Percentiles rank a stretch among this genome's conserved stretches.
Evolutionary conservation across 2,329 filamentous ascomycete species (phyloP).

Genomic region (Ploettnerulaceae sp.): DNA sequence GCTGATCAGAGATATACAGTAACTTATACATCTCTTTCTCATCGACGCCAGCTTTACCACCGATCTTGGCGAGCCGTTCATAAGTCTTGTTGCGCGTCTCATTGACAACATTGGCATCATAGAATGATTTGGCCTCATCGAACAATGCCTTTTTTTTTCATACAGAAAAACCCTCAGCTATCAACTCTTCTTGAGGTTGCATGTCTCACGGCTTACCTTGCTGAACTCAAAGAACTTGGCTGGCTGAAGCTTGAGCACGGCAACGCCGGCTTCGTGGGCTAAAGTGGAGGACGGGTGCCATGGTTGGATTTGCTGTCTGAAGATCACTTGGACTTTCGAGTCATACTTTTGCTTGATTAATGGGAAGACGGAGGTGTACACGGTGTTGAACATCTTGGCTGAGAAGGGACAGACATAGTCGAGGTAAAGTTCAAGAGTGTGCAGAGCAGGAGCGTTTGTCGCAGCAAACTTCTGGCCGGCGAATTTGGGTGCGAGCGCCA

Average conservation of each 20-base stretch:
- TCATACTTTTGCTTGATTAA: slow-evolving; percentile 57
- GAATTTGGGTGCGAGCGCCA: slow-evolving; percentile 76
- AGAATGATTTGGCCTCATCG: slow-evolving; percentile 68
- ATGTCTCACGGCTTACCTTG: slow-evolving; percentile 26
- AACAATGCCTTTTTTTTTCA: slow-evolving; percentile 38
- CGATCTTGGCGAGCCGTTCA: slow-evolving; percentile 70
- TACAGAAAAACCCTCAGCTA: neutral
- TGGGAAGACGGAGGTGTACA: slow-evolving; percentile 63
- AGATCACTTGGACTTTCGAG: slow-evolving; percentile 63
- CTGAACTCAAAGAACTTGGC: slow-evolving; percentile 76
- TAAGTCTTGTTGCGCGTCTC: slow-evolving; percentile 86
- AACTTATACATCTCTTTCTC: slow-evolving; percentile 64
- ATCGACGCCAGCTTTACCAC: slow-evolving; percentile 59
- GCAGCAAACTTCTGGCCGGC: slow-evolving; percentile 60
- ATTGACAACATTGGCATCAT: slow-evolving; percentile 78
- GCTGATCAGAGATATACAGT: slow-evolving; percentile 64
- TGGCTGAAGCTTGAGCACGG: slow-evolving; percentile 67
- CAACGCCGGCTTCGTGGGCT: slow-evolving; percentile 76
- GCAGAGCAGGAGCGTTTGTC: slow-evolving; percentile 41
- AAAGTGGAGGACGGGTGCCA: slow-evolving; percentile 89
- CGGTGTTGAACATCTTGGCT: slow-evolving; percentile 66
- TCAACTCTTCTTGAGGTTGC: neutral
- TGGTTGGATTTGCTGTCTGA: slow-evolving; percentile 88
- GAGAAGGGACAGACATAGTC: slow-evolving; percentile 87
- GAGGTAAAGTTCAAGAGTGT: slow-evolving; percentile 65